Base-by-base conservation (phyloP, 2,329 filamentous ascomycete species). In the Exophiala phaeomuriformis region DNA sequence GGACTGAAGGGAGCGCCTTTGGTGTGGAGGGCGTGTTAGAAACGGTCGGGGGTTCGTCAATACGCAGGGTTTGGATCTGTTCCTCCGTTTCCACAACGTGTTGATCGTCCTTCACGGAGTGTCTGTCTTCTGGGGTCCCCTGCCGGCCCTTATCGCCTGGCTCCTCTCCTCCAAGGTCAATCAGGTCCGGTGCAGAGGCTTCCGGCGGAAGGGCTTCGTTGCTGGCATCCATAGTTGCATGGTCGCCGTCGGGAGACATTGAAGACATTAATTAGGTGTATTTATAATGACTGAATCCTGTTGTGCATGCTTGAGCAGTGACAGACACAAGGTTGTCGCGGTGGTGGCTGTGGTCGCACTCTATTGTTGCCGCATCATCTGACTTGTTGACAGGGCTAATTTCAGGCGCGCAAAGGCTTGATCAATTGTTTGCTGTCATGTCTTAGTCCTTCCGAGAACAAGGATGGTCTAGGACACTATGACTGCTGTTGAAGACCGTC, bases 1-100 rank as follows among this genome's bases (percentile, higher is more conserved):
- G 74, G 9, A 62, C 55, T 4, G 56, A 52, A 9, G 58, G 55
- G 35, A 60, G 59, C 12, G 47, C 46, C 50, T 63, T 61, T n/a
- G 53, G 44, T 10, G 51, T 47, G 28, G 51, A 42, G 8, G 35
- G 41, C 42, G 41, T 41, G 12, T 45, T 32, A 6, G 37, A 37
- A 33, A 47, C 45, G 35, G 54, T 6, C 12, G 40, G 19, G 27
- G 6, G 4, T 19, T 49, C 48, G 10, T 46, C 45, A 35, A 57
- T 46, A 4, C 44, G 36, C 31, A 60, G 52, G 39, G 31, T 31
- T 32, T 48, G 32, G 9, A 55, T 42, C 37, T 49, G 47, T 41
- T 53, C 47, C 10, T 50, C 30, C 28, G 37, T 10, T 2, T 32
- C 47, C 12, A 31, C 29, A 6, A 33, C 47, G n/a, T 43, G 32